Conservation (phyloP, 73 alveolate species). For the Tetrahymena elliotti region DNA sequence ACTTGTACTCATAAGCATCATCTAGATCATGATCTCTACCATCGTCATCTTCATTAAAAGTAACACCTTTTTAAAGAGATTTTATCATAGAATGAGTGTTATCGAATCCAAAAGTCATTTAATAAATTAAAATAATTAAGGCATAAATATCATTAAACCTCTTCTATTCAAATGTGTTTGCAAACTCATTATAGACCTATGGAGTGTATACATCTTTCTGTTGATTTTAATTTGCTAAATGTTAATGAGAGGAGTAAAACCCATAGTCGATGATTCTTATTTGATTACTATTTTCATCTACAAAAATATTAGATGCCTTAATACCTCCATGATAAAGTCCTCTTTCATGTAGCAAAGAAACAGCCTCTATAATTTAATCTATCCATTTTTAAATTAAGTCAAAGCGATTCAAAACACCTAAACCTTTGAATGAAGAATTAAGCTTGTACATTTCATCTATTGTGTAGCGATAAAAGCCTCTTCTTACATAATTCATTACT, state of each 20-base stretch:
- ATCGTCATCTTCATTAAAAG: background rate
- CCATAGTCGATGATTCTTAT: background rate
- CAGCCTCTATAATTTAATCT: background rate
- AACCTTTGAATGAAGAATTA: background rate
- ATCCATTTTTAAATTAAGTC: background rate
- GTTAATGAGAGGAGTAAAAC: background rate
- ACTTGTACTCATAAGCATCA: background rate
- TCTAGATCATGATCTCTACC: background rate
- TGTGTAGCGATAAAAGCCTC: background rate
- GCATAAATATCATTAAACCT: background rate
- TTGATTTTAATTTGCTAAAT: background rate
- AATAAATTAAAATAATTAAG: background rate
- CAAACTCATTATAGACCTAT: background rate
- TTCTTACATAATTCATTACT: background rate
- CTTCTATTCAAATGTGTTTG: background rate
- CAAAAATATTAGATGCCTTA: background rate
- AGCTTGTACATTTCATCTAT: background rate
- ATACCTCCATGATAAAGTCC: background rate
- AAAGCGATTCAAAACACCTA: background rate
- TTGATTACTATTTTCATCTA: background rate
- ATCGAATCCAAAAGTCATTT: background rate
- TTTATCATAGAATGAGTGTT: background rate
- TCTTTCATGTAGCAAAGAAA: background rate
- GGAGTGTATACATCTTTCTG: background rate
- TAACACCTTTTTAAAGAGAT: background rate